Evolutionary conservation across 2,329 filamentous ascomycete species (phyloP).

Genomic region (Epichloe amarillans): DNA sequence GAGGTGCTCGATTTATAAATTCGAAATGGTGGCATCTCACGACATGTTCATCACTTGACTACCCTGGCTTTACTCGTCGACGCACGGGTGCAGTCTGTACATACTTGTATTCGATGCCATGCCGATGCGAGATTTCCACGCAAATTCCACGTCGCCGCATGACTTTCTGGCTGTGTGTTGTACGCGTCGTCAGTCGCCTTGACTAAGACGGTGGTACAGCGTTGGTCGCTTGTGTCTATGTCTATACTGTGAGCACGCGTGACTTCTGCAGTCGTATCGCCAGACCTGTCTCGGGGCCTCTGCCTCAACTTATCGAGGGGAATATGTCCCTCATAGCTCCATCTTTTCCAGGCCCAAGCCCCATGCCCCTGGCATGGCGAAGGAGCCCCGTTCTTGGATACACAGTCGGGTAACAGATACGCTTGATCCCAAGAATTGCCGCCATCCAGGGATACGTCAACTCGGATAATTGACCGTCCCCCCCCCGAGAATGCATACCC

Average conservation of each 20-base stretch:
- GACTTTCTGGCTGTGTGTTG: constrained; percentile 51
- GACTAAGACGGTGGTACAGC: constrained; percentile 42
- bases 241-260: constrained; percentile 8
- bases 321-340: constrained; percentile 41
- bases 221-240: constrained; percentile 13
- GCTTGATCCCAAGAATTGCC: constrained; percentile 53
- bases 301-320: constrained; percentile 19
- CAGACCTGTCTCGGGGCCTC: constrained; percentile 2
- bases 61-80: background rate
- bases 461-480: constrained; percentile 50
- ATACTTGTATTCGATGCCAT: constrained; percentile 44
- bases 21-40: background rate
- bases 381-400: constrained; percentile 12
- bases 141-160: constrained; percentile 48
- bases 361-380: constrained; percentile 29
- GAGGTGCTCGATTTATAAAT: no score
- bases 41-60: background rate
- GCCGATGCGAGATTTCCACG: constrained; percentile 53
- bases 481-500: constrained; percentile 63
- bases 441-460: constrained; percentile 52
- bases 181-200: constrained; percentile 55
- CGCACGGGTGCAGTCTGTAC: constrained; percentile 17
- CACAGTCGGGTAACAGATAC: constrained; percentile 37
- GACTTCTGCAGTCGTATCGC: background rate
- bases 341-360: constrained; percentile 51